Evolutionary conservation across 345 rosid genomes (phyloP), one percentile per base, ranked within the genome.

Genomic region (Ceriops tagal): DNA sequence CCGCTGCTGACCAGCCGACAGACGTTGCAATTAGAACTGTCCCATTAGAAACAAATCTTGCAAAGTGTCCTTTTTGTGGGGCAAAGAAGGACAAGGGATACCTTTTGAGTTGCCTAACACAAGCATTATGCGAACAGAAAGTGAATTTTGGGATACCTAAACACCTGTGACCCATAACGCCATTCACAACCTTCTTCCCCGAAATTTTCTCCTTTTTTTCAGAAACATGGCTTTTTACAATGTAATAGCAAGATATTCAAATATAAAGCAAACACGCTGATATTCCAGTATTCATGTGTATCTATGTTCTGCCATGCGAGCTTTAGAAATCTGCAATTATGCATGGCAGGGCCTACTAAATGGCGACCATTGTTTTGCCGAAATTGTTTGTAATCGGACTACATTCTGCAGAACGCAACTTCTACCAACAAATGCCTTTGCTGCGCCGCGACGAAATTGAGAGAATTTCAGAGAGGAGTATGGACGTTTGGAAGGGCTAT

Each of bases 401-500:
- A 35, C 61, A 61, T 7, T 53, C 21, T 15, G 31, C 18, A 11
- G 19, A 19, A n/a, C 37, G n/a, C 1, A n/a, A 60, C 11, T 61
- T 72, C 81, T 80, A 84, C 86, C 86, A 81, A 73, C 53, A 65
- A 65, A 26, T 75, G 71, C 62, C 77, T 83, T 67, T 78, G 82
- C 70, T 79, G 69, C 81, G 30, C 63, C 83, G 84, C 15, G 77
- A 69, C 78, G 91, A 82, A 28, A 77, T 56, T 22, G 77, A 82
- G 22, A 89, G 71, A 51, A 93, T 87, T 73, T 93, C 88, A 2
- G 87, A 82, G 75, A 91, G 26, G 1, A 88, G 68, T 85, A 82
- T 5, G 92, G 97, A 24, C 97, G 97, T 80, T 87, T 89, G n/a
- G 87, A 79, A 13, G 97, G 98, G 21, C 69, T 65, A 71, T 73